Conservation (phyloP, 257 asterid species). For the Solanum infundibuliforme region DNA sequence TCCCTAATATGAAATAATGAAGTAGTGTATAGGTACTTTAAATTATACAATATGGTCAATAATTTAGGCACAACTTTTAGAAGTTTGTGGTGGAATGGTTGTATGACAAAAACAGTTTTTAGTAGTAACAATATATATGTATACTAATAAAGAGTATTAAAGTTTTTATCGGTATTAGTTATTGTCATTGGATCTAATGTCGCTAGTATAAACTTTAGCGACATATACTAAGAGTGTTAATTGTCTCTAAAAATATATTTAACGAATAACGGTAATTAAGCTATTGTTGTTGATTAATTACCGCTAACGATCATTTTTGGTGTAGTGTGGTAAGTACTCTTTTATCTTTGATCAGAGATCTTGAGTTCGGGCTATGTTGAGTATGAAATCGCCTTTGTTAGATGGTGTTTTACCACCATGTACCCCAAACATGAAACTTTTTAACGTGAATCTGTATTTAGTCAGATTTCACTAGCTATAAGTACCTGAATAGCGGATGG, state of each 20-base stretch:
- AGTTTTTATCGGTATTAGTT: no score
- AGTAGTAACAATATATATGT: background rate
- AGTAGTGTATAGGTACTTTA: background rate
- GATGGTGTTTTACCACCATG: background rate
- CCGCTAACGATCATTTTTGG: background rate
- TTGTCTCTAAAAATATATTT: background rate
- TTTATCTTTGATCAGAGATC: background rate
- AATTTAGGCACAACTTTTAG: background rate
- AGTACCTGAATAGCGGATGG: background rate
- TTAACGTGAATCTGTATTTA: background rate
- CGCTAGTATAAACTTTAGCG: no score
- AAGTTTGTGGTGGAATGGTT: background rate
- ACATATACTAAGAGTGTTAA: background rate
- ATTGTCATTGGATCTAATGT: accelerated
- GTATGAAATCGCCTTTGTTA: background rate
- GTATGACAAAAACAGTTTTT: background rate
- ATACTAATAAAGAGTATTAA: no score
- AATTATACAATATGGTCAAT: background rate
- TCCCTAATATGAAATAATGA: background rate
- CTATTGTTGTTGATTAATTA: no score
- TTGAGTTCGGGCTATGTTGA: background rate
- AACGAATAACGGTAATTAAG: background rate
- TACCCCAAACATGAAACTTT: background rate
- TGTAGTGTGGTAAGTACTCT: background rate
- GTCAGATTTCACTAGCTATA: background rate